These are phyloP conservation scores for Ustilago loliicola DNA, from an alignment of 1,284 basidiomycete genomes.

Conservation along the genomic window DNA sequence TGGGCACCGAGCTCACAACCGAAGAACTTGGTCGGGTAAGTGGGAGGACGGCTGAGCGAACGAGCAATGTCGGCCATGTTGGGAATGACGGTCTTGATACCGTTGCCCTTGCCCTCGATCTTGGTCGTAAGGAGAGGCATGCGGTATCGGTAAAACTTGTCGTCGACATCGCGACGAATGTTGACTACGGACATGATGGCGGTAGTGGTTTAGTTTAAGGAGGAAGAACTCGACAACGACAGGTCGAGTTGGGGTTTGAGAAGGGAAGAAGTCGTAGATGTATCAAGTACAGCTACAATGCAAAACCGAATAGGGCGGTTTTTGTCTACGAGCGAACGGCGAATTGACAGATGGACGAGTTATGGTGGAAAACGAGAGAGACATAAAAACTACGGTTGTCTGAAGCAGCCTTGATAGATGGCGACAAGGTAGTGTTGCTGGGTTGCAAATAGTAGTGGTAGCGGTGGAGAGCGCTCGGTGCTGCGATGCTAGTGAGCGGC, in stretches of 20 bases:
- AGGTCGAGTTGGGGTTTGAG: constrained; percentile 12
- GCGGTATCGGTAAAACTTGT: constrained; percentile 75
- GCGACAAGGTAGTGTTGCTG: constrained; percentile 11
- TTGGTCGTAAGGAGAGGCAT: constrained; percentile 97
- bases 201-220: neutral
- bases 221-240: constrained; percentile 10
- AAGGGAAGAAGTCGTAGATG: constrained; percentile 22
- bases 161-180: constrained; percentile 97
- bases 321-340: constrained; percentile 52
- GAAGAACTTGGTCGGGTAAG: constrained; percentile 99
- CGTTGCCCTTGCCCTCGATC: constrained; percentile 99
- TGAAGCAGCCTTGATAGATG: constrained; percentile 20
- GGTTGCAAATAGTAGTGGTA: neutral
- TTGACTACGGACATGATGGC: constrained; percentile 81
- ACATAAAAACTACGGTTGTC: constrained; percentile 52
- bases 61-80: constrained; percentile 99
- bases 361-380: constrained; percentile 52
- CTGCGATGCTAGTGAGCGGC: neutral
- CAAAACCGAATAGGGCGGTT: constrained; percentile 51
- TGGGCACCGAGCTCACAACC: constrained; percentile 98
- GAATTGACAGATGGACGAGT: constrained; percentile 53
- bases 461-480: neutral
- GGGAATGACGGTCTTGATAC: constrained; percentile 86
- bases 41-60: constrained; percentile 92
- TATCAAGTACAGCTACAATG: constrained; percentile 53